These are phyloP conservation scores for Durusdinium trenchii DNA, from an alignment of 73 alveolate species.

Conservation along the genomic window DNA sequence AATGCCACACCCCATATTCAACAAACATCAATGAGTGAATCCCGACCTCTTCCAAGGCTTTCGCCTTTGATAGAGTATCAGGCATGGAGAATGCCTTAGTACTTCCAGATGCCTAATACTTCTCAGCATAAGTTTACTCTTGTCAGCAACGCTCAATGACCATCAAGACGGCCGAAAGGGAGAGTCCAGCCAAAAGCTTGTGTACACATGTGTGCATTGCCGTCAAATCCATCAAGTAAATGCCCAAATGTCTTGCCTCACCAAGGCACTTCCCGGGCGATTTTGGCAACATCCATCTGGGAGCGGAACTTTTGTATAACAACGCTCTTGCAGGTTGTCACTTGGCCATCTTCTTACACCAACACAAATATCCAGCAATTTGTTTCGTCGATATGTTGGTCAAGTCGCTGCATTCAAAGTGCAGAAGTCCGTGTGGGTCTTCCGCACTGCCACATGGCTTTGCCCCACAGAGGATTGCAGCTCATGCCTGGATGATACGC, in stretches of 20 bases:
- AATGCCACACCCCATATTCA: background rate
- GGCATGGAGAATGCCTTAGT: background rate
- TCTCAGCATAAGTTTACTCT: background rate
- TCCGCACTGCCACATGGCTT: conserved; percentile 54
- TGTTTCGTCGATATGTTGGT: background rate
- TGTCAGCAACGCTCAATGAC: no score
- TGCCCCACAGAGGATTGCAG: conserved; percentile 69
- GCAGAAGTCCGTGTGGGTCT: conserved; percentile 21
- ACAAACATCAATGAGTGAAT: background rate
- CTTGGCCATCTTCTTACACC: background rate
- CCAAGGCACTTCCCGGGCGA: conserved; percentile 1
- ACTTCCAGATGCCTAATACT: background rate
- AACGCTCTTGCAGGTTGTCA: background rate
- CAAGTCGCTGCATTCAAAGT: conserved; percentile 38
- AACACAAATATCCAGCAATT: background rate
- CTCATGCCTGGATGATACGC: conserved; percentile 61
- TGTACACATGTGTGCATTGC: background rate
- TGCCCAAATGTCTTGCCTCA: background rate
- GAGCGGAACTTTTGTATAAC: background rate
- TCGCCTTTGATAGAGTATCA: conserved; percentile 23
- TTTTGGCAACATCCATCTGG: conserved; percentile 37
- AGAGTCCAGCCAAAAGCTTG: background rate
- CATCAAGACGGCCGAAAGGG: background rate
- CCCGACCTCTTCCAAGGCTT: conserved; percentile 10
- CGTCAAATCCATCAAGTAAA: background rate